Base-by-base conservation (phyloP, 2,329 filamentous ascomycete species). In the Aaosphaeria arxii region DNA sequence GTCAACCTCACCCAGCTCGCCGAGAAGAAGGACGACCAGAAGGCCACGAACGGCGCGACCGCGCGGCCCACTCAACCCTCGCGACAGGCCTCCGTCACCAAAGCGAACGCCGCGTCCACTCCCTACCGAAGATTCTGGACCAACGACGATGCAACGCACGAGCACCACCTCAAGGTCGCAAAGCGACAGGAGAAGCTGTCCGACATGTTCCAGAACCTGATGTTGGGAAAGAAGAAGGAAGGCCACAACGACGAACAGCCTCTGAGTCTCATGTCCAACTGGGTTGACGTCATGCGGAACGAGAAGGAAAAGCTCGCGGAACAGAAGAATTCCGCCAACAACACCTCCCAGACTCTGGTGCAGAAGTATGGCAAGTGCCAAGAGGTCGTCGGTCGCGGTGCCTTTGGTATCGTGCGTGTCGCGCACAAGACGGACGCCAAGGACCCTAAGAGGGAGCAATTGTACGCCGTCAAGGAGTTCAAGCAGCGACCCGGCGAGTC, bases 321-420 rank as follows among this genome's bases (percentile, higher is more conserved):
- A 36, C 89, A 95, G 61, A 90, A 87, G 74, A 94, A 87, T 68
- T 84, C 83, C 28, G 87, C 87, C 1, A 88, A 86, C 64, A 88
- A 87, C 63, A 80, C 86, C 13, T 86, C 88, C 11, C 84, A 84
- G 17, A 91, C 91, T 1, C 77, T 99, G 43, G 89, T 94, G 1
- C 90, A 97, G 66, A 97, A 97, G 70, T 99, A 99, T 68, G 94
- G 94, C 61, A 97, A 97, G 74, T 97, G 94, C 67, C 92, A 97
- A 67, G 94, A 99, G 70, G 85, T 99, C 32, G 90, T 99, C 28
- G 94, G 94, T 17, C 89, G 92, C 35, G 94, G 94, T 52, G 94
- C 94, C 39, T 99, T 99, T 71, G 94, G 94, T 48, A 95, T 99
- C 54, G 94, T 99, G 55, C 85, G 94, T 52, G 96, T 97, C 71